Evolutionary conservation across 345 rosid genomes (phyloP), one percentile per base, ranked within the genome.

Genomic region (Crucihimalaya himalaica): DNA sequence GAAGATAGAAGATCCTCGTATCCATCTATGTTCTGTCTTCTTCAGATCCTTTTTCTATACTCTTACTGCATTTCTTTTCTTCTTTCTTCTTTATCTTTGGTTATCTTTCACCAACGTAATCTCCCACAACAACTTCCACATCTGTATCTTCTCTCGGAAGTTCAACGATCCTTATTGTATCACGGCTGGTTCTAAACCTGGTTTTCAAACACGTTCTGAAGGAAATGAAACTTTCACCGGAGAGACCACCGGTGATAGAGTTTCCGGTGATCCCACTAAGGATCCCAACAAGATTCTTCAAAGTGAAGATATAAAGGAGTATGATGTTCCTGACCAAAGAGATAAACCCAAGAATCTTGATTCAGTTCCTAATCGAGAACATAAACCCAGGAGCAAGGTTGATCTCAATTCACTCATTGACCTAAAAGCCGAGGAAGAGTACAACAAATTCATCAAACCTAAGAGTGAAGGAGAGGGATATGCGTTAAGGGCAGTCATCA

Each of bases 61-160:
- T 55, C 89, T 92, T 2, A 8, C 53, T 8, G 80, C 74, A 2
- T 15, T 84, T 35, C 47, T 89, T 66, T 70, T 84, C 31, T 55
- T 86, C 31, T 39, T 71, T 45, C 80, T 88, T 4, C 25, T 84
- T 55, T 78, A 71, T 63, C 45, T 86, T 0, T 92, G 90, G 86
- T 82, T 88, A 19, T 84, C 87, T 59, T 70, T 58, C 65, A 70
- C 25, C 25, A 23, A 23, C 25, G 25, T 23, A 23, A 23, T 23
- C 25, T 23, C 89, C 4, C 80, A 88, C 56, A 83, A 86, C 20
- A 59, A 85, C 39, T 79, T 86, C 64, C 92, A 86, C 5, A 76
- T 89, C n/a, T 89, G 93, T 47, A 66, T 89, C 20, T 85, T 92
- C 13, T 87, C 92, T 11, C 83, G 90, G 46, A 88, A 88, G 74